Percentiles rank a stretch among this genome's conserved stretches.
These are phyloP conservation scores for Hymenoscyphus fraxineus DNA, from an alignment of 2,329 filamentous ascomycete species.

Conservation along the genomic window DNA sequence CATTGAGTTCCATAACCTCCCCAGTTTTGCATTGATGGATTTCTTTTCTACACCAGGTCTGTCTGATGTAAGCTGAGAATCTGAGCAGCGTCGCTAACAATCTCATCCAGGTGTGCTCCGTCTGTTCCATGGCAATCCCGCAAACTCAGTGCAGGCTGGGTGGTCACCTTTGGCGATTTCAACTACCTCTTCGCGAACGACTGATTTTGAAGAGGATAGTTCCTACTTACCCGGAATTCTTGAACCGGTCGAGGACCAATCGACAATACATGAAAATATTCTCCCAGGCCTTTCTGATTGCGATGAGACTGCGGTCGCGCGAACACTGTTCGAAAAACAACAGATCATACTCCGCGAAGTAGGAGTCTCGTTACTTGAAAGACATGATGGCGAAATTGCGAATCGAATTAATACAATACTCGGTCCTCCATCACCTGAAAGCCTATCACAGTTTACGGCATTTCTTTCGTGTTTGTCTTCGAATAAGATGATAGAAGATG, in stretches of 20 bases:
- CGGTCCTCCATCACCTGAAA: neutral
- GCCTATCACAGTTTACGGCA: neutral
- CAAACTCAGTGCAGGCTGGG: neutral
- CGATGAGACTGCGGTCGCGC: neutral
- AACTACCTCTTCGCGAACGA: neutral
- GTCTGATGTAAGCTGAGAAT: neutral
- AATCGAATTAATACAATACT: neutral
- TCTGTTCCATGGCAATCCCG: neutral
- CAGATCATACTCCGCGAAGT: neutral
- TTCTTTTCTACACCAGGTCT: constrained; percentile 12
- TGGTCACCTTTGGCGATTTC: neutral
- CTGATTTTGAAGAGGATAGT: neutral
- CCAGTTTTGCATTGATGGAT: constrained; percentile 12
- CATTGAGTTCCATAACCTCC: constrained; percentile 16
- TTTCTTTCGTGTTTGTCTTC: neutral
- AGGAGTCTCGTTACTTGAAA: neutral
- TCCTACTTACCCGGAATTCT: neutral
- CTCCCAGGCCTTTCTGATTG: neutral
- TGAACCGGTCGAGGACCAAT: neutral
- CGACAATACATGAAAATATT: neutral
- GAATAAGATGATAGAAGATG: neutral
- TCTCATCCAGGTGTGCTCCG: neutral
- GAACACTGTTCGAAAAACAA: neutral
- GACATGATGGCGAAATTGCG: neutral
- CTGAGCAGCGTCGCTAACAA: neutral